Evolutionary conservation across 2,329 filamentous ascomycete genomes (phyloP).

Genomic region (Fusarium proliferatum): DNA sequence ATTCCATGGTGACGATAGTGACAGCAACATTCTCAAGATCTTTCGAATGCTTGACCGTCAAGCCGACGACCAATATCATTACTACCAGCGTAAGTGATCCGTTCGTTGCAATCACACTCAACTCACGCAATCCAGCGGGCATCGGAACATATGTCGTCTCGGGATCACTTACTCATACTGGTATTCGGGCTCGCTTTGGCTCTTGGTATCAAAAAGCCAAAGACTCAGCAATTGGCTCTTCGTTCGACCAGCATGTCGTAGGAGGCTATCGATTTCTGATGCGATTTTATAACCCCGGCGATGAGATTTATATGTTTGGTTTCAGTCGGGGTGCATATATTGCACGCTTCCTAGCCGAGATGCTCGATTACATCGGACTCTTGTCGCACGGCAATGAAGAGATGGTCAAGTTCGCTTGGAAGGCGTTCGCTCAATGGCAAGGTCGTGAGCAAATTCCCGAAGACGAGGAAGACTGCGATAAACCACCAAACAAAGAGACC

Average conservation of each 20-base stretch:
- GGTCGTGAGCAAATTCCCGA: constrained; percentile 62
- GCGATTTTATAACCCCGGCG: constrained; percentile 74
- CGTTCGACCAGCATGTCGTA: constrained; percentile 85
- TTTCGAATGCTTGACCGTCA: constrained; percentile 76
- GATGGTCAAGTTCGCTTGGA: constrained; percentile 87
- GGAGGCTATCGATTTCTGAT: constrained; percentile 84
- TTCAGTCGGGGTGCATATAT: constrained; percentile 80
- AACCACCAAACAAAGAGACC: constrained; percentile 47
- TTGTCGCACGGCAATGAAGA: constrained; percentile 87
- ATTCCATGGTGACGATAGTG: constrained; percentile 70
- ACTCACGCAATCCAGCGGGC: constrained; percentile 59
- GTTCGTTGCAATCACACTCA: neutral
- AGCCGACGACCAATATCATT: constrained; percentile 70
- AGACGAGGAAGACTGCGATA: constrained; percentile 44
- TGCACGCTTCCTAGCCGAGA: constrained; percentile 81
- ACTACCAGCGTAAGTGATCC: constrained; percentile 67
- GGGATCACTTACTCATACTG: constrained; percentile 67
- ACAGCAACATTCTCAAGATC: constrained; percentile 76
- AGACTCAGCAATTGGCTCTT: constrained; percentile 82
- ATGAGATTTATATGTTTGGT: constrained; percentile 78
- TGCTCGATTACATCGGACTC: constrained; percentile 85
- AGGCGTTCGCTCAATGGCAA: constrained; percentile 81
- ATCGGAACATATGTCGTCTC: constrained; percentile 80
- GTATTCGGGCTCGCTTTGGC: constrained; percentile 65
- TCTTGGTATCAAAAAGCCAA: constrained; percentile 79